phyloP scores from a whole-genome alignment of 768 basidiomycete species.

The Sporobolomyces phaffii region DNA sequence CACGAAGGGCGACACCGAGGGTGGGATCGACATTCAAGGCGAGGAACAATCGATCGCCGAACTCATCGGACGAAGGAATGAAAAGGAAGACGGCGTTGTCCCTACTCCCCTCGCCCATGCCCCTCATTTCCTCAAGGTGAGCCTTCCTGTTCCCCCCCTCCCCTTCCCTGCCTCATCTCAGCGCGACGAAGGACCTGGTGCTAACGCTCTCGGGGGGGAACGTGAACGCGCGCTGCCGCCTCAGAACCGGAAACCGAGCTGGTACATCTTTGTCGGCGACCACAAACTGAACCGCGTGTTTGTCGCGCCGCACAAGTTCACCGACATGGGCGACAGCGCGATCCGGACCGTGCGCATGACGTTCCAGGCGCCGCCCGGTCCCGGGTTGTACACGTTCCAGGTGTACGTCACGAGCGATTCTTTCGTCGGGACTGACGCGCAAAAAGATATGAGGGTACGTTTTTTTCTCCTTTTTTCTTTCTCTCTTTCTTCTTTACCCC shows the following conservation, averaged over 20 bases:
- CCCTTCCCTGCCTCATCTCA: neutral
- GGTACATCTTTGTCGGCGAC: constrained; percentile 58
- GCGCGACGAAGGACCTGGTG: too few species aligned
- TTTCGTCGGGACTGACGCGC: constrained; percentile 72
- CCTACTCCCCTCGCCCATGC: constrained; percentile 63
- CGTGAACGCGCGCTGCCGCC: too few species aligned
- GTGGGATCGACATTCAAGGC: constrained; percentile 45
- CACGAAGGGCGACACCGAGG: constrained; percentile 38
- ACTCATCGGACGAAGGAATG: constrained; percentile 61
- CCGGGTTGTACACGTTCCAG: constrained; percentile 83
- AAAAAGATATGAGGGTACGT: constrained; percentile 66
- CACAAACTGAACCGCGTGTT: constrained; percentile 45
- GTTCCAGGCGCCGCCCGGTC: constrained; percentile 84
- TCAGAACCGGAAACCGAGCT: constrained; percentile 81
- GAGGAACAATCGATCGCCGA: constrained; percentile 64
- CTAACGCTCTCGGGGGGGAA: too few species aligned
- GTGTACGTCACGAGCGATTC: constrained; percentile 80
- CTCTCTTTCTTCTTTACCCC: constrained; percentile 27
- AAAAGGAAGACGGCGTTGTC: constrained; percentile 47
- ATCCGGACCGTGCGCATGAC: constrained; percentile 82
- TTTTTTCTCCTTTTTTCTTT: neutral
- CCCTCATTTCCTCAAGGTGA: constrained; percentile 81
- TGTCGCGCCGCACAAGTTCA: constrained; percentile 46
- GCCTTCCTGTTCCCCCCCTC: constrained; percentile 44
- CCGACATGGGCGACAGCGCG: constrained; percentile 53